Evolutionary conservation across 2,329 filamentous ascomycete genomes (phyloP).

Genomic region (Botrytis paeoniae): DNA sequence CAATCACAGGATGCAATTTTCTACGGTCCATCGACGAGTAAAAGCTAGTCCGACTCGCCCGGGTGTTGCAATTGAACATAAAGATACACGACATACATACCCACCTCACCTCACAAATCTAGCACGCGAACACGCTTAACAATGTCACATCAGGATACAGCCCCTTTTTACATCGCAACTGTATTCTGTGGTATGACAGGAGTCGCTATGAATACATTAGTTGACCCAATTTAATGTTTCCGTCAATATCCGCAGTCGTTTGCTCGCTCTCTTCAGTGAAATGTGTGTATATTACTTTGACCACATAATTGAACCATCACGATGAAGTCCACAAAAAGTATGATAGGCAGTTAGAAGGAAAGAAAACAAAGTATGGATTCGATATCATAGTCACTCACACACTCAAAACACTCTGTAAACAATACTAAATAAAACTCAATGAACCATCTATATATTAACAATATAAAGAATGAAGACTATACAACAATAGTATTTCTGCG

Average conservation of each 20-base stretch:
- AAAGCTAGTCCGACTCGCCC: background rate
- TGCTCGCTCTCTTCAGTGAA: background rate
- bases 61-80: background rate
- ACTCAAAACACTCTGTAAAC: background rate
- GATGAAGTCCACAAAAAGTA: background rate
- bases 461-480: background rate
- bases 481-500: background rate
- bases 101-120: background rate
- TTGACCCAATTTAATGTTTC: background rate
- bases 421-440: background rate
- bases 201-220: background rate
- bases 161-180: background rate
- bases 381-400: background rate
- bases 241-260: background rate
- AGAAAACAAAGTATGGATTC: background rate
- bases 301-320: background rate
- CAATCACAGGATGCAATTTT: background rate
- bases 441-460: background rate
- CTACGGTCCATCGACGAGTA: background rate
- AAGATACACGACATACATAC: background rate
- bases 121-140: background rate
- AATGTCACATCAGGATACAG: background rate
- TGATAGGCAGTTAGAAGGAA: background rate
- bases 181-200: background rate
- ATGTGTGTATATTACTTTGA: background rate